Evolutionary conservation across 192 early-diverging fungal species (phyloP).

Genomic region (Coemansia aciculifera): DNA sequence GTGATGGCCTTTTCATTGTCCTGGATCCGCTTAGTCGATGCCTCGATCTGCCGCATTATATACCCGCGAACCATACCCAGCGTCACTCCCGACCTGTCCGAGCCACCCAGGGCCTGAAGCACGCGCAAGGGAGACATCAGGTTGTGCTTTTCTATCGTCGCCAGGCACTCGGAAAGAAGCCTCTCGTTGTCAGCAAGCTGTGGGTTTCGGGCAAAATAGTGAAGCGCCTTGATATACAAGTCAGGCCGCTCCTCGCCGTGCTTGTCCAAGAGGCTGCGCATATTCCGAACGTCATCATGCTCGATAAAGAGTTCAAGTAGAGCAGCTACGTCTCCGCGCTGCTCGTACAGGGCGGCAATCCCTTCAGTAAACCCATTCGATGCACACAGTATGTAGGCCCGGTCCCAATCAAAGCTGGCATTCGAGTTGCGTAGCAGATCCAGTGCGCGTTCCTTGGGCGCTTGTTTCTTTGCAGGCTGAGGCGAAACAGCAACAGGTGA

Average conservation of each 20-base stretch:
- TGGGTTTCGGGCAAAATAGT: conserved; percentile 73
- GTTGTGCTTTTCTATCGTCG: conserved; percentile 81
- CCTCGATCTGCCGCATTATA: conserved; percentile 73
- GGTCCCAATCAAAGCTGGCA: conserved; percentile 84
- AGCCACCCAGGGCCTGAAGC: conserved; percentile 71
- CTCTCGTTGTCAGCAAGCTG: conserved; percentile 62
- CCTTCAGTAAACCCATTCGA: conserved; percentile 82
- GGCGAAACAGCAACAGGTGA: conserved; percentile 28
- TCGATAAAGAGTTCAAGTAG: conserved; percentile 73
- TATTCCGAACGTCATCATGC: conserved; percentile 63
- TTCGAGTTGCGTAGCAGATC: conserved; percentile 67
- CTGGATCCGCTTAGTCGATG: conserved; percentile 64
- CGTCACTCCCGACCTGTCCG: conserved; percentile 70
- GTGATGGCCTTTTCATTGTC: conserved; percentile 71
- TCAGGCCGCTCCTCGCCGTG: conserved; percentile 70
- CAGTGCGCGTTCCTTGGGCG: conserved; percentile 64
- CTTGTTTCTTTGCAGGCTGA: conserved; percentile 12
- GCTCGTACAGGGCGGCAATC: conserved; percentile 85
- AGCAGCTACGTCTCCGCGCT: conserved; percentile 73
- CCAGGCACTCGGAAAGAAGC: conserved; percentile 64
- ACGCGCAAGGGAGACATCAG: conserved; percentile 89
- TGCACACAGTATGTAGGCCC: conserved; percentile 89
- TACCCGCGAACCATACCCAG: conserved; percentile 86
- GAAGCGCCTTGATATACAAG: conserved; percentile 67
- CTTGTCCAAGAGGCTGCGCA: conserved; percentile 62